Evolutionary conservation across 2,329 filamentous ascomycete species (phyloP), one percentile per base, ranked within the genome.

Genomic region (Sporothrix brunneoviolacea): DNA sequence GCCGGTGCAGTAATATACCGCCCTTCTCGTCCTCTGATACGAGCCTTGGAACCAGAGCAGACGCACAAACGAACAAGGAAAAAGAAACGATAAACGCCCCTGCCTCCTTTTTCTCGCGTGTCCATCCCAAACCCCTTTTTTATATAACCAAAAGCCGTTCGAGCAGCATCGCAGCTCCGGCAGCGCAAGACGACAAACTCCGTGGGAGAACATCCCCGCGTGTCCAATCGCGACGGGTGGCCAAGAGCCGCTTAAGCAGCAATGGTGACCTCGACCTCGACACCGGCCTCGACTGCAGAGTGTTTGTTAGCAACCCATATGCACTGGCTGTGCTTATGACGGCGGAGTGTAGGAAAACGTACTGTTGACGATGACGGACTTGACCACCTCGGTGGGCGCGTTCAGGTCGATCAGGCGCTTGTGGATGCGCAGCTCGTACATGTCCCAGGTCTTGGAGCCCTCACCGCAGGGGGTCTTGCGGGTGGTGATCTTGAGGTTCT

Each of bases 391-490:
- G 67, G 93, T 98, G 58, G 93, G 93, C 65, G 93, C 93, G 77
- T 94, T 91, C 62, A 98, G 80, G 75, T 95, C 91, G 70, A 96
- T 96, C 69, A 96, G 81, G 65, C 91, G 87, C 86, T 96, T 96
- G 84, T 96, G 90, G 72, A 96, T 95, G 78, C 91, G 86, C 90
- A 98, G 94, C 86, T 98, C 91, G 75, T 80, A 98, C 74, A 81
- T 57, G 48, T 58, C 57, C 93, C 93, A 98, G 70, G 93, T 98
- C 89, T 98, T 98, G 75, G 87, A 94, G 78, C 93, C 93, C 84
- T 98, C 93, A 87, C 93, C 93, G 77, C 88, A 93, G 72, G 93
- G 93, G 61, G 93, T 97, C 87, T 98, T 98, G 70, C 93, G 87
- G 80, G 93, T 95, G 71, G 88, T 89, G 80, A 95, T 83, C 82